A percentile compares a stretch with the other conserved stretches of the same genome.
These are phyloP conservation scores for Ophiosphaerella korrae DNA, from an alignment of 2,329 filamentous ascomycete species.

Conservation along the genomic window DNA sequence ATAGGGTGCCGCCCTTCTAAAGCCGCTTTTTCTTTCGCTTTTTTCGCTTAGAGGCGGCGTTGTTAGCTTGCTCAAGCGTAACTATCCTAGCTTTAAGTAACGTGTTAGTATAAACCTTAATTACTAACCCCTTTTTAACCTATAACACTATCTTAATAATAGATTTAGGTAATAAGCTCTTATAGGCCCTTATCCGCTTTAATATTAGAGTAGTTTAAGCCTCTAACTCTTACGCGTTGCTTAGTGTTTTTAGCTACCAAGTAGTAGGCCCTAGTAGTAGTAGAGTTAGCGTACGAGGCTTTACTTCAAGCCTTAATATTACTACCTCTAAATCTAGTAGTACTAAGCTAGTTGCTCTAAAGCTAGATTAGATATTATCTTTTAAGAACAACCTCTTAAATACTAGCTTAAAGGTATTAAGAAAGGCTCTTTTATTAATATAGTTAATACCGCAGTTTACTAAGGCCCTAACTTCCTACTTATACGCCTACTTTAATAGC, in stretches of 20 bases:
- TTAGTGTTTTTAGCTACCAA: constrained; percentile 14
- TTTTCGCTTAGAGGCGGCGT: too few species aligned
- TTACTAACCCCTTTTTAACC: too few species aligned
- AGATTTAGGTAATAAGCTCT: too few species aligned
- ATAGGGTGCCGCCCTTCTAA: too few species aligned
- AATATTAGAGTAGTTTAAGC: constrained; percentile 10
- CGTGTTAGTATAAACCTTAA: too few species aligned
- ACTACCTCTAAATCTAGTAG: constrained; percentile 38
- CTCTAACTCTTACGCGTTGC: constrained; percentile 9
- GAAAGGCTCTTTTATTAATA: constrained; percentile 26
- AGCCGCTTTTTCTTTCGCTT: too few species aligned
- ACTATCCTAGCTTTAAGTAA: too few species aligned
- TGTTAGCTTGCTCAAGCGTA: too few species aligned
- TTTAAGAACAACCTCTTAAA: constrained; percentile 12
- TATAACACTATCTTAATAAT: too few species aligned
- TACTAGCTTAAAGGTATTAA: constrained; percentile 27
- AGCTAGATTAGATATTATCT: constrained; percentile 34
- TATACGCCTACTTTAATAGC: constrained; percentile 26
- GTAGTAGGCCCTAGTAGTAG: not conserved
- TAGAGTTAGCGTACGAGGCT: constrained; percentile 14
- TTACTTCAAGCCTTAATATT: constrained; percentile 39
- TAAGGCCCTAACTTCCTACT: constrained; percentile 31
- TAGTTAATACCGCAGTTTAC: constrained; percentile 34
- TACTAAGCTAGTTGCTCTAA: constrained; percentile 40
- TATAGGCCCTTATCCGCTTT: too few species aligned